Percentiles rank a stretch among this genome's conserved stretches.
phyloP scores from a whole-genome alignment of 306 rosid genomes.

The Nissolia schottii region DNA sequence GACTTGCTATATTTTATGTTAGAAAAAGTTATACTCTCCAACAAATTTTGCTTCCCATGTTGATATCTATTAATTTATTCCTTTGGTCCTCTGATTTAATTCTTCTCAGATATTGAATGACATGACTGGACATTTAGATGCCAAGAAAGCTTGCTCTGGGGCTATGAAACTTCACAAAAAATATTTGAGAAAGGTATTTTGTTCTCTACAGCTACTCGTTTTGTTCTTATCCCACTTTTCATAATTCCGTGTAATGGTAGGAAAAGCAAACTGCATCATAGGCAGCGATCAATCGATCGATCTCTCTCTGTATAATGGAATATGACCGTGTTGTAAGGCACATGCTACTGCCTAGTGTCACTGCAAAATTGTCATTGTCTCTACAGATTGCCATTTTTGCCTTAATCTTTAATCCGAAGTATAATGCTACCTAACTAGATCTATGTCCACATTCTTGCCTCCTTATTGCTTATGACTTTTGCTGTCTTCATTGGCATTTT shows the following conservation, averaged over 20 bases:
- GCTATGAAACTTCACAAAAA: slow-evolving; percentile 98
- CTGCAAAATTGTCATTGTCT: neutral
- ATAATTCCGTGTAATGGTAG: neutral
- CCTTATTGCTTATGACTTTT: neutral
- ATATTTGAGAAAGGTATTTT: slow-evolving; percentile 75
- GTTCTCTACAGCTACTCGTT: neutral
- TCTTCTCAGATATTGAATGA: slow-evolving; percentile 83
- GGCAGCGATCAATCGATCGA: neutral
- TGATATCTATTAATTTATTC: neutral
- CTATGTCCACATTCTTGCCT: neutral
- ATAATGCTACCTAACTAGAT: neutral
- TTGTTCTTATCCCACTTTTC: neutral
- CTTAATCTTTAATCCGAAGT: neutral
- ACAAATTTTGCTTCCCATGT: neutral
- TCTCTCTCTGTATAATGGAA: neutral
- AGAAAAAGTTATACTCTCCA: neutral
- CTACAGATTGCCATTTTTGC: neutral
- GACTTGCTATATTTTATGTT: neutral
- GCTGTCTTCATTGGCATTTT: neutral
- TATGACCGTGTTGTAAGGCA: neutral
- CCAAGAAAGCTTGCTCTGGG: slow-evolving; percentile 90
- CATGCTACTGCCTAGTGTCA: neutral
- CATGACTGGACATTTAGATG: slow-evolving; percentile 86
- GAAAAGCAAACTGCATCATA: neutral
- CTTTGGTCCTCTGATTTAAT: slow-evolving; percentile 6